phyloP scores from a whole-genome alignment of 768 basidiomycete genomes.

The Suillus cothurnatus region DNA sequence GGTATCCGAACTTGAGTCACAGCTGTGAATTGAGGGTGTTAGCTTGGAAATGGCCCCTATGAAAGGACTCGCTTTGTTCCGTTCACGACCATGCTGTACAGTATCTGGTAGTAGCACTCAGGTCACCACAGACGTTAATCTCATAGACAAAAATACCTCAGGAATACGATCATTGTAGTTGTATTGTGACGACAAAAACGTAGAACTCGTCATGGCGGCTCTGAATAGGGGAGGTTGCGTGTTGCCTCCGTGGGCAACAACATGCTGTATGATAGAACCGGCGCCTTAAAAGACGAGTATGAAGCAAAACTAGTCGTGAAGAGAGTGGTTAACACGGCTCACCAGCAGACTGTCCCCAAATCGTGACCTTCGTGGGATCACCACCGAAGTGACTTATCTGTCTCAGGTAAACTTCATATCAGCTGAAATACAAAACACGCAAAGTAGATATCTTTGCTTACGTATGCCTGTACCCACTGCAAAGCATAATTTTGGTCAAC shows the following conservation, averaged over 20 bases:
- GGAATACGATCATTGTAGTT: slow-evolving; percentile 43
- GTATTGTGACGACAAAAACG: slow-evolving; percentile 48
- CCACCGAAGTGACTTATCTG: slow-evolving; percentile 38
- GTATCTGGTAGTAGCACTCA: slow-evolving; percentile 21
- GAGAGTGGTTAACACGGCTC: background rate
- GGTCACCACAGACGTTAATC: background rate
- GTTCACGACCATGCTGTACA: slow-evolving; percentile 36
- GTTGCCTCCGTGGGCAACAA: slow-evolving; percentile 47
- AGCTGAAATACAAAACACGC: background rate
- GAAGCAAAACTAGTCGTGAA: background rate
- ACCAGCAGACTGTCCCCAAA: slow-evolving; percentile 38
- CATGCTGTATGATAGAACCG: slow-evolving; percentile 52
- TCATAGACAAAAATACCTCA: slow-evolving; percentile 30
- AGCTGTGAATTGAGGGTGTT: slow-evolving; percentile 29
- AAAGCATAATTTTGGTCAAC: slow-evolving; percentile 40
- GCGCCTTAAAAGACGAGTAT: slow-evolving; percentile 33
- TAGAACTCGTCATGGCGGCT: slow-evolving; percentile 47
- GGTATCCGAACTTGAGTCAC: slow-evolving; percentile 33
- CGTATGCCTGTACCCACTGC: slow-evolving; percentile 38
- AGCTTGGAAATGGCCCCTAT: background rate
- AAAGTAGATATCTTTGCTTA: slow-evolving; percentile 13
- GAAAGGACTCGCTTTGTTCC: slow-evolving; percentile 36
- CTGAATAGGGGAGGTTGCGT: slow-evolving; percentile 48
- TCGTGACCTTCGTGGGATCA: slow-evolving; percentile 33
- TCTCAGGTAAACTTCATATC: background rate